Conservation (phyloP, 2,329 filamentous ascomycete genomes). For the Arthroderma sp. region DNA sequence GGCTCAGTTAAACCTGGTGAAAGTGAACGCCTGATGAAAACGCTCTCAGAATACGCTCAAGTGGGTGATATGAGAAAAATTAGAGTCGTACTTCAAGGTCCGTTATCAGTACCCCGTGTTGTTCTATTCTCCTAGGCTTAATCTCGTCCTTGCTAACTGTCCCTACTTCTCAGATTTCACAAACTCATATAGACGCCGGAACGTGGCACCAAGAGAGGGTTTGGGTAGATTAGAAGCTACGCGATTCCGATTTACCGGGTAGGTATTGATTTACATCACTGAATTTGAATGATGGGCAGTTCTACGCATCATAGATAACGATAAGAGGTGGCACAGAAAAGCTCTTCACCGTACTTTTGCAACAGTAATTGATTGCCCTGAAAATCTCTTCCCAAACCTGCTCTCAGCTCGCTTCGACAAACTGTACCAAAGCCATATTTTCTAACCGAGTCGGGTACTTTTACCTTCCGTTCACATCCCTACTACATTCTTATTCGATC, state of each 20-base stretch:
- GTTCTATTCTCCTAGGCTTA: neutral
- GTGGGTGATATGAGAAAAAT: constrained; percentile 64
- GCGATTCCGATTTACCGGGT: constrained; percentile 67
- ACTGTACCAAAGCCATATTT: neutral
- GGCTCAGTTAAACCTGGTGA: constrained; percentile 72
- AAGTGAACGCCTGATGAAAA: constrained; percentile 64
- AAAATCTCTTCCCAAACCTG: neutral
- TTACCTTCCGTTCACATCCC: neutral
- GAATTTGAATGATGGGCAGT: neutral
- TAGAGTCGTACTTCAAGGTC: constrained; percentile 62
- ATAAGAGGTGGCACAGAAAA: constrained; percentile 2
- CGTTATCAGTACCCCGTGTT: neutral
- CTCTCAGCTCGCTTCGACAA: neutral
- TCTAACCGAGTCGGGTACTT: neutral
- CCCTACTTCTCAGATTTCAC: constrained; percentile 58
- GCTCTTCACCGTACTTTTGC: constrained; percentile 3
- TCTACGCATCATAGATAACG: neutral
- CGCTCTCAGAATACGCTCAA: constrained; percentile 66
- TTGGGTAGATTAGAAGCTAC: constrained; percentile 76
- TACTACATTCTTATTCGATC: neutral
- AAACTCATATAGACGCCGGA: constrained; percentile 80
- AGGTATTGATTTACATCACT: neutral
- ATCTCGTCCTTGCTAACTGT: neutral
- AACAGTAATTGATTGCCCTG: constrained; percentile 2
- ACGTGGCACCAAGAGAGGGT: constrained; percentile 89